Percentiles rank a stretch among this genome's conserved stretches.
phyloP scores from a whole-genome alignment of 345 rosid genomes.

The Pelargonium nanum region DNA sequence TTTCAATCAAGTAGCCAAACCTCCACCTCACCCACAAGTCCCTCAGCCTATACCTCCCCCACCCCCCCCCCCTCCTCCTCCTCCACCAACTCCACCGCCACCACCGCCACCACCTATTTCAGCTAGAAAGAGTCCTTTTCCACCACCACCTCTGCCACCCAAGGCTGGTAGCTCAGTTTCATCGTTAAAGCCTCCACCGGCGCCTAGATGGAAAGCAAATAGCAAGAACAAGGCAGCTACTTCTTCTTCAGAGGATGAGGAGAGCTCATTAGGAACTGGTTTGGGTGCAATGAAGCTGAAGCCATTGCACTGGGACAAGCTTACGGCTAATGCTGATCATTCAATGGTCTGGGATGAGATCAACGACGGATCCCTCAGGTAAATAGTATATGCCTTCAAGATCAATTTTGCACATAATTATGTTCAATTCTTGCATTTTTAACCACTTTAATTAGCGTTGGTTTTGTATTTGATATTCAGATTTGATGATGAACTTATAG shows the following conservation, averaged over 20 bases:
- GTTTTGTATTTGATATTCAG: conserved; percentile 18
- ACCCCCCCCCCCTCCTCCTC: conserved; percentile 5
- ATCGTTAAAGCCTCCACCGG: conserved; percentile 23
- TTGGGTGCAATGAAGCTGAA: conserved; percentile 30
- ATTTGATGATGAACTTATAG: conserved; percentile 44
- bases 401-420: background rate
- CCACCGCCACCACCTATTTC: conserved; percentile 12
- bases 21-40: background rate
- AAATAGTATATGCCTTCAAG: background rate
- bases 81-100: conserved; percentile 7
- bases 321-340: conserved; percentile 41
- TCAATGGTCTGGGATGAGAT: conserved; percentile 64
- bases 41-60: background rate
- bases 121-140: conserved; percentile 2
- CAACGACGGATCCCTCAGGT: conserved; percentile 50
- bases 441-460: background rate
- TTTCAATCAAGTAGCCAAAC: background rate
- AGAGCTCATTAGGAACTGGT: conserved; percentile 17
- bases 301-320: conserved; percentile 65
- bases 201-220: conserved; percentile 18
- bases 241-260: conserved; percentile 17
- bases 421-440: background rate
- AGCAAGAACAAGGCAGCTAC: conserved; percentile 14
- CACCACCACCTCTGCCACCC: conserved; percentile 16
- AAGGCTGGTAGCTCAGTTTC: conserved; percentile 12